Base-by-base conservation (phyloP, 2,329 filamentous ascomycete species). In the Diaporthe sp. region DNA sequence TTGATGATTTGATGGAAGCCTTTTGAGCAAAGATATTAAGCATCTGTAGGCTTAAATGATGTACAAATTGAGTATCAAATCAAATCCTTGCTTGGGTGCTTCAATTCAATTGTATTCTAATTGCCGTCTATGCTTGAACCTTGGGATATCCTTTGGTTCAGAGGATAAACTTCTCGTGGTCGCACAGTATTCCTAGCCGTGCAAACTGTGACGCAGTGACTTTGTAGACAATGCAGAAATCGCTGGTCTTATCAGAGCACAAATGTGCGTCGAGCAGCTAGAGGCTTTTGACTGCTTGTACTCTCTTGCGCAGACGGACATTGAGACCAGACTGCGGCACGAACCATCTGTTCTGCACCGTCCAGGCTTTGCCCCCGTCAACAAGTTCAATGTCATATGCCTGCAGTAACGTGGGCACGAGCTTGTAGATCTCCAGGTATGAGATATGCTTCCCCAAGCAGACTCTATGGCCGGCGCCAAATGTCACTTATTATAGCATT, bases 361-460 rank as follows among this genome's bases (percentile, higher is more conserved):
- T 39, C 56, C 56, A 59, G n/a, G 56, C n/a, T 25, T 39, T 39
- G 6, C 56, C 56, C 3, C 56, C 35, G 13, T 59, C n/a, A 15
- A 39, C 56, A 3, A 59, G 56, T 13, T 59, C 56, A 59, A 59
- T 39, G 35, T 59, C 56, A n/a, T 59, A 59, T 19, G 32, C 56
- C 35, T 39, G 56, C 1, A 59, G 56, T 27, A 59, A 59, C 7
- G 56, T 59, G n/a, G 56, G 35, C 6, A 59, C 35, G 13, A 59
- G 56, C 13, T 59, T 59, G 13, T 59, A 59, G 17, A 59, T 59
- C 35, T 59, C 56, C 35, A 59, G 56, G 4, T 59, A 59, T 39
- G 56, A 59, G 32, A 59, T 59, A 37, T 59, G 56, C 56, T 59
- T 59, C 7, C 56, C 56, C 12, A 59, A 27, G 25, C 56, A 59